Evolutionary conservation across 805 yeast species (phyloP).

Genomic region (Wilhelminamyces savonicus): DNA sequence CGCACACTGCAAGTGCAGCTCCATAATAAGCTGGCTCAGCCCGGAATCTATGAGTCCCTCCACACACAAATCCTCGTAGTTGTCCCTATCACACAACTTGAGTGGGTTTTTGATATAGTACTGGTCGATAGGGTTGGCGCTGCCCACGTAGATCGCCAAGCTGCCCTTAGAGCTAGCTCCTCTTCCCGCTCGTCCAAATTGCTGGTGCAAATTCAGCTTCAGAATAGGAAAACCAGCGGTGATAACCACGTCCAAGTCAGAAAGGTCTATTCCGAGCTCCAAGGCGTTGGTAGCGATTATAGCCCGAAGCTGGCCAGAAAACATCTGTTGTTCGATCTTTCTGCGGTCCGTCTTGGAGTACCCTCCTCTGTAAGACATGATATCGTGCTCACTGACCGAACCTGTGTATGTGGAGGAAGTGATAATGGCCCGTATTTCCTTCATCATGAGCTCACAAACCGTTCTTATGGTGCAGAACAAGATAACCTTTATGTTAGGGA

Average conservation of each 20-base stretch:
- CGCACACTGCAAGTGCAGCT: constrained; percentile 90
- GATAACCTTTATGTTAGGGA: constrained; percentile 64
- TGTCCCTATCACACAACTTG: constrained; percentile 42
- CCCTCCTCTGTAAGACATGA: constrained; percentile 95
- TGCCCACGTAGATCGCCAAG: constrained; percentile 76
- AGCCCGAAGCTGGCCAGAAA: constrained; percentile 76
- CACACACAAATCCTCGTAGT: constrained; percentile 38
- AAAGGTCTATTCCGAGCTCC: constrained; percentile 93
- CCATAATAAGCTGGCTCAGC: constrained; percentile 44
- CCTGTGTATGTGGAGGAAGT: constrained; percentile 17
- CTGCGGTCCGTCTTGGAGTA: constrained; percentile 83
- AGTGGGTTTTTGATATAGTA: constrained; percentile 69
- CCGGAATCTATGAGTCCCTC: constrained; percentile 27
- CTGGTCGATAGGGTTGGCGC: constrained; percentile 81
- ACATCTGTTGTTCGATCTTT: constrained; percentile 84
- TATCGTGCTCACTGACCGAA: constrained; percentile 46
- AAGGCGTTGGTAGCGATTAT: constrained; percentile 93
- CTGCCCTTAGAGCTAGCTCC: constrained; percentile 66
- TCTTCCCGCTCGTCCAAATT: constrained; percentile 96
- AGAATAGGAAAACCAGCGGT: constrained; percentile 92
- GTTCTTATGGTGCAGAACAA: constrained; percentile 85
- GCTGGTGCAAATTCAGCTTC: constrained; percentile 85
- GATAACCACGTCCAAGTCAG: constrained; percentile 84
- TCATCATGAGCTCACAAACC: constrained; percentile 83
- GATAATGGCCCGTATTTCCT: constrained; percentile 61